Evolutionary conservation across 2,329 filamentous ascomycete species (phyloP).

Genomic region (Pseudopyrenochaeta lycopersici): DNA sequence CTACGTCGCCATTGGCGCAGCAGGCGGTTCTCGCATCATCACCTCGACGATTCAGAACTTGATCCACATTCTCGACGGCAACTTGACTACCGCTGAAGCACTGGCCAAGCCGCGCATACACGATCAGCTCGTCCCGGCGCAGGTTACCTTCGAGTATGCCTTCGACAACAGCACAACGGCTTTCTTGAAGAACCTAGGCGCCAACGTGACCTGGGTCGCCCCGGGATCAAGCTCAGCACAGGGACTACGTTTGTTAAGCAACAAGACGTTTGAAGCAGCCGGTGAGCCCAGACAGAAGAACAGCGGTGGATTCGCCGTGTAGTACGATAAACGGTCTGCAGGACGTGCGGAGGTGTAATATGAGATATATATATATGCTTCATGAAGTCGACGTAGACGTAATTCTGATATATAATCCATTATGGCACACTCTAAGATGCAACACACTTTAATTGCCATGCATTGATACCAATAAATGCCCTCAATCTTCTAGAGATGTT

Average conservation of each 20-base stretch:
- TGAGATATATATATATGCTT: too few species aligned
- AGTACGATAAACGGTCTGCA: constrained; percentile 9
- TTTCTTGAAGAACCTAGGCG: constrained; percentile 70
- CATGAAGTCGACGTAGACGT: too few species aligned
- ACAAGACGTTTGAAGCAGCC: constrained; percentile 80
- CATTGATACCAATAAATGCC: too few species aligned
- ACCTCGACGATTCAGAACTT: constrained; percentile 79
- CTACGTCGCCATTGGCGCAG: constrained; percentile 75
- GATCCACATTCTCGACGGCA: constrained; percentile 75
- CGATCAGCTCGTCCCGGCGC: constrained; percentile 81
- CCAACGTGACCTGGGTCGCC: constrained; percentile 75
- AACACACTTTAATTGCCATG: too few species aligned
- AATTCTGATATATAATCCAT: too few species aligned
- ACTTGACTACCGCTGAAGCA: constrained; percentile 67
- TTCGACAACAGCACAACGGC: constrained; percentile 73
- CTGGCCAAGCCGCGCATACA: constrained; percentile 75
- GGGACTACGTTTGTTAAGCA: constrained; percentile 66
- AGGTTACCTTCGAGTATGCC: constrained; percentile 70
- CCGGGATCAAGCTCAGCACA: constrained; percentile 75
- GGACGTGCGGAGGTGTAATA: too few species aligned
- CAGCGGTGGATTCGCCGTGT: constrained; percentile 70
- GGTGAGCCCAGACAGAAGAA: constrained; percentile 78
- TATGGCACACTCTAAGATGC: too few species aligned
- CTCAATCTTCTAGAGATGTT: too few species aligned
- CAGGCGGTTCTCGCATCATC: constrained; percentile 85